phyloP scores from a whole-genome alignment of 306 rosid species.

The Crataegus laevigata region DNA sequence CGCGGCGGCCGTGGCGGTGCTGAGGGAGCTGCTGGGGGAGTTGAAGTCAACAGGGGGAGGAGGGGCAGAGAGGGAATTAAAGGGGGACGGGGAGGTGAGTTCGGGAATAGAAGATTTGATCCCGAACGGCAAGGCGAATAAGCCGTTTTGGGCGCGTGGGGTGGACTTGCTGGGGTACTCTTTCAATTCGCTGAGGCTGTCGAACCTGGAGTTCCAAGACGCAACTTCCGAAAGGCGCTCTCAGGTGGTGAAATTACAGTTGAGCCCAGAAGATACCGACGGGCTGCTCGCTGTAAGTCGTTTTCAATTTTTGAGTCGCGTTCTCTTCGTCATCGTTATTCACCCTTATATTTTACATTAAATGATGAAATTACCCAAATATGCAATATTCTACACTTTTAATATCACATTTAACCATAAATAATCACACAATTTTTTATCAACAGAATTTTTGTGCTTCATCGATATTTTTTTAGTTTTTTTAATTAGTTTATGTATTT shows the following conservation, averaged over 20 bases:
- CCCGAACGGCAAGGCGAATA: conserved; percentile 50
- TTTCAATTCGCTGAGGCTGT: conserved; percentile 52
- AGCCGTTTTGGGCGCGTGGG: conserved; percentile 93
- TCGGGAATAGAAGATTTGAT: conserved; percentile 61
- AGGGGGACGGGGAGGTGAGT: conserved; percentile 24
- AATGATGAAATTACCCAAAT: too few species aligned
- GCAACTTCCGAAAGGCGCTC: conserved; percentile 35
- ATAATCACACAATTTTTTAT: too few species aligned
- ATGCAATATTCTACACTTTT: too few species aligned
- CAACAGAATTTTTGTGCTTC: too few species aligned
- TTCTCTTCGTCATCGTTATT: too few species aligned
- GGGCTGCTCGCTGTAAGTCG: conserved; percentile 53
- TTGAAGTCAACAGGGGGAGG: background rate
- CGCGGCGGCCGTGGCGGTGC: conserved; percentile 48
- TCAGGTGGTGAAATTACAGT: conserved; percentile 44
- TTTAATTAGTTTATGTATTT: too few species aligned
- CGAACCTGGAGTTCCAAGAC: conserved; percentile 49
- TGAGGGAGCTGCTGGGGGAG: conserved; percentile 33
- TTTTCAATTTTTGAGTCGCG: background rate
- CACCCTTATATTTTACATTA: too few species aligned
- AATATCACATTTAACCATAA: too few species aligned
- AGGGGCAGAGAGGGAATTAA: conserved; percentile 22
- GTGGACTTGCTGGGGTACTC: conserved; percentile 87
- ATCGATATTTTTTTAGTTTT: too few species aligned
- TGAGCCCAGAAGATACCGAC: conserved; percentile 35